These are phyloP conservation scores for Ophiostoma sp. DNA, from an alignment of 2,329 filamentous ascomycete genomes.

Conservation along the genomic window DNA sequence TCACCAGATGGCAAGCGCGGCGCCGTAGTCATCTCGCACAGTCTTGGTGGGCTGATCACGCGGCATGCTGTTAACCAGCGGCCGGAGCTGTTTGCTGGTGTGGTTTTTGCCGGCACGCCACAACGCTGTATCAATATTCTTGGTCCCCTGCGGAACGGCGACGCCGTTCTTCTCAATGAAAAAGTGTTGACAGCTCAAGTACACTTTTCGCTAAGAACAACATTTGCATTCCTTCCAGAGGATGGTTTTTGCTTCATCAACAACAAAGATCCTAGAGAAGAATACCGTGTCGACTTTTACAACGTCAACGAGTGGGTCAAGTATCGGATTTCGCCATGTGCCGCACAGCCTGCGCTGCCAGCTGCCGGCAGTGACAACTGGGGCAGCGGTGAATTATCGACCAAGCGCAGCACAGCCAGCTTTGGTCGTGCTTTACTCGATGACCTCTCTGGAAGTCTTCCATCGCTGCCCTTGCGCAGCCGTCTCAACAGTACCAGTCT, in stretches of 20 bases:
- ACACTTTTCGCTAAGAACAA: conserved; percentile 86
- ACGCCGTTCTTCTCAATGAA: conserved; percentile 83
- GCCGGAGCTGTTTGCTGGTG: conserved; percentile 79
- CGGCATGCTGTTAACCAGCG: conserved; percentile 80
- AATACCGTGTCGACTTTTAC: conserved; percentile 81
- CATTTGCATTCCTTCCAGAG: conserved; percentile 77
- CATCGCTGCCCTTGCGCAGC: conserved; percentile 36
- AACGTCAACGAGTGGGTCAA: conserved; percentile 73
- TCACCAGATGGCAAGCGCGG: conserved; percentile 57
- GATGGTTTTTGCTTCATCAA: conserved; percentile 85
- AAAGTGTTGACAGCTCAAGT: conserved; percentile 87
- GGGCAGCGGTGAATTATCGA: not conserved
- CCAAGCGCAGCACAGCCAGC: conserved; percentile 35
- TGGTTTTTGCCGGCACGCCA: conserved; percentile 79
- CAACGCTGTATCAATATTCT: conserved; percentile 87
- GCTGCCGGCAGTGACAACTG: conserved; percentile 32
- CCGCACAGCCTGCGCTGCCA: conserved; percentile 59
- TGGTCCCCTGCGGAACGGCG: conserved; percentile 84
- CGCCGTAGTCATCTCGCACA: conserved; percentile 79
- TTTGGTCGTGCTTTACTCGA: conserved; percentile 42
- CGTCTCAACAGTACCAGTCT: conserved; percentile 33
- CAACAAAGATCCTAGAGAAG: conserved; percentile 64
- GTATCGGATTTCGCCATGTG: conserved; percentile 71
- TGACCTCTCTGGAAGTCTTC: conserved; percentile 39
- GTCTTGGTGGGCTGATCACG: conserved; percentile 79